Evolutionary conservation across 495 filamentous ascomycete genomes (phyloP).

Genomic region (Pseudevernia furfuracea): DNA sequence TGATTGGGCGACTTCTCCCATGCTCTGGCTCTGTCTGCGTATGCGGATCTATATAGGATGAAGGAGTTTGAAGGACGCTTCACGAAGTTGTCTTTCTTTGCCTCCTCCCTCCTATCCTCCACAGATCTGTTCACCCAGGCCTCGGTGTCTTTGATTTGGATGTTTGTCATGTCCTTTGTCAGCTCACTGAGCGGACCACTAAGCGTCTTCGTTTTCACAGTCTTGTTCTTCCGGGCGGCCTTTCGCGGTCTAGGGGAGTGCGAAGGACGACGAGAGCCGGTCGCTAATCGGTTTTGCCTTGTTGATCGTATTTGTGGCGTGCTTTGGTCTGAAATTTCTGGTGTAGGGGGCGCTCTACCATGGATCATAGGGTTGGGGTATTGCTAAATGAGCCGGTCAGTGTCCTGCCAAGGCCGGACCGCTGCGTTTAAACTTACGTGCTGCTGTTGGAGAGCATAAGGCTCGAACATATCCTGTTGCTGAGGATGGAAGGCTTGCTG

Average conservation of each 20-base stretch:
- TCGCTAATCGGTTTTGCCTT: slow-evolving; percentile 11
- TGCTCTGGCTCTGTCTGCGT: slow-evolving; percentile 74
- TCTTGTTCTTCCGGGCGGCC: slow-evolving; percentile 22
- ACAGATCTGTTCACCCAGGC: slow-evolving; percentile 66
- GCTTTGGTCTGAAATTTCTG: slow-evolving; percentile 13
- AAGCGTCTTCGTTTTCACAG: slow-evolving; percentile 43
- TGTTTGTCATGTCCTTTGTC: slow-evolving; percentile 55
- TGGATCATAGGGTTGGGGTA: slow-evolving; percentile 21
- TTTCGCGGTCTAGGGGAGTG: slow-evolving; percentile 32
- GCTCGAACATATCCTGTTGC: slow-evolving; percentile 8
- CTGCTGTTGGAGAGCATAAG: slow-evolving; percentile 14
- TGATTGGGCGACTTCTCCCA: slow-evolving; percentile 87
- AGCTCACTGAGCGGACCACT: slow-evolving; percentile 68
- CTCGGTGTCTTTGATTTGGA: slow-evolving; percentile 72
- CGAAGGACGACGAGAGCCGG: slow-evolving; percentile 14
- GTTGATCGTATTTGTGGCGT: slow-evolving; percentile 10
- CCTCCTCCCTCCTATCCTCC: slow-evolving; percentile 58
- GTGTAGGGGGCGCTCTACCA: slow-evolving; percentile 20
- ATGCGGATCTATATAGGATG: slow-evolving; percentile 95
- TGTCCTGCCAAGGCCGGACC: neutral
- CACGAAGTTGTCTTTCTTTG: slow-evolving; percentile 70
- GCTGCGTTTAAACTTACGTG: slow-evolving; percentile 16
- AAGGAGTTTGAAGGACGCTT: slow-evolving; percentile 97
- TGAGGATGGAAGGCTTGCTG: slow-evolving; percentile 11
- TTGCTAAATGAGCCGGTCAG: slow-evolving; percentile 12